Base-by-base conservation (phyloP, 2,329 filamentous ascomycete species). In the Penicillium hesseltinei region DNA sequence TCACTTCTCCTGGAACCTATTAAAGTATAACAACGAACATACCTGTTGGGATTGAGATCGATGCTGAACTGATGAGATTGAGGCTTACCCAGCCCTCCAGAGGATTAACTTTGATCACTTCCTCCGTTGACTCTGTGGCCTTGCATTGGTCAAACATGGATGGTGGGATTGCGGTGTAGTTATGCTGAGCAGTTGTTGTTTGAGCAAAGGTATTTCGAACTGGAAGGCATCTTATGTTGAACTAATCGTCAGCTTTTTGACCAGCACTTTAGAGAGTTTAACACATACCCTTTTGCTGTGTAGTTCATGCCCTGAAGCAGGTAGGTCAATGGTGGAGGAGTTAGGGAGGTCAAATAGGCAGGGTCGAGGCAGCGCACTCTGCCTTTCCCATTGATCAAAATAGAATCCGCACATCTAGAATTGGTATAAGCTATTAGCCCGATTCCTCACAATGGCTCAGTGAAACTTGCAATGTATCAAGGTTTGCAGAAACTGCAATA, bases 341-440 rank as follows among this genome's bases (percentile, higher is more conserved):
- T 4, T n/a, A 46, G 31, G 21, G 19, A 33, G 7, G 35, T 55
- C 23, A 47, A 31, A 29, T 53, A 49, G 7, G 4, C 36, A 33
- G 49, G 44, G 21, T 42, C 29, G 35, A 38, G 17, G n/a, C 55
- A 57, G 23, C 25, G 38, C n/a, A 57, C 55, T 17, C 50, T 38
- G 3, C 63, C 63, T 51, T 83, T 82, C 35, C 84, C 84, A 56
- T 87, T 86, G 56, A 87, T 74, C 5, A 87, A 70, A n/a, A 87
- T 73, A 0, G 83, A 80, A 60, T 87, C 84, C 61, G 82, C 81
- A 71, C 84, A 87, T 0, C 55, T 79, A 73, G 23, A 81, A 81
- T 73, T 2, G 35, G 35, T 36, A 36, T 36, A 36, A 36, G 77
- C 69, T 27, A 69, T 31, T 3, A 21, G 27, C 43, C 13, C 36